A percentile compares a stretch with the other conserved stretches of the same genome.
These are phyloP conservation scores for Gossypium raimondii DNA, from an alignment of 345 rosid species.

Conservation along the genomic window DNA sequence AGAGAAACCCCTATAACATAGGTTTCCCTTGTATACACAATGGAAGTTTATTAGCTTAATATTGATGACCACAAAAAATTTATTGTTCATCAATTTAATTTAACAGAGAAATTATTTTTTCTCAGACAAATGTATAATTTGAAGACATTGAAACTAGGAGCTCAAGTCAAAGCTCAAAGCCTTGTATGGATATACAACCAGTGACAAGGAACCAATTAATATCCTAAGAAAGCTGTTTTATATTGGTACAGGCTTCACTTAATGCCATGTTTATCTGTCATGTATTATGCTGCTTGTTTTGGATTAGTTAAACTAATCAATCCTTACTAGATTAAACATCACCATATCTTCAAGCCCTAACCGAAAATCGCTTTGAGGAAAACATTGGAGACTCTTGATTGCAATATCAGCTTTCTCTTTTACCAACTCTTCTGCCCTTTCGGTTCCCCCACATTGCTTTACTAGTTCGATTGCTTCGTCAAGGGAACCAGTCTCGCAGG, in stretches of 20 bases:
- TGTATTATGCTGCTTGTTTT: neutral
- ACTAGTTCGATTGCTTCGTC: constrained; percentile 69
- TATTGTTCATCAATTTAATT: too few species aligned
- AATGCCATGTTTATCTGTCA: neutral
- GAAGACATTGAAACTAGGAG: constrained; percentile 23
- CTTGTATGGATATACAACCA: constrained; percentile 28
- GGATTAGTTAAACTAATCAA: constrained; percentile 38
- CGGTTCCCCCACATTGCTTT: constrained; percentile 63
- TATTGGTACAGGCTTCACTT: constrained; percentile 8
- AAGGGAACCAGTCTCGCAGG: constrained; percentile 60
- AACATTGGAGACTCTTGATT: constrained; percentile 57
- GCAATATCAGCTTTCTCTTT: constrained; percentile 79
- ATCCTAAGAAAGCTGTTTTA: constrained; percentile 3
- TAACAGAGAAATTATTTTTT: too few species aligned
- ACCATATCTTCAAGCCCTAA: constrained; percentile 80
- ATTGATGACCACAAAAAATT: too few species aligned
- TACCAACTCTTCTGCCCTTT: constrained; percentile 67
- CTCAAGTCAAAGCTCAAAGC: constrained; percentile 29
- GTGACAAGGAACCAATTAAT: constrained; percentile 9
- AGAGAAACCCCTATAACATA: too few species aligned
- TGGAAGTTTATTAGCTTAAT: too few species aligned
- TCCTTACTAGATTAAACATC: constrained; percentile 80
- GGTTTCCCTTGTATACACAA: too few species aligned
- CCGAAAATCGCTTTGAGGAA: constrained; percentile 54
- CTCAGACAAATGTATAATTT: too few species aligned